phyloP scores from a whole-genome alignment of 208 protist species.

The Leishmania amazonensis region DNA sequence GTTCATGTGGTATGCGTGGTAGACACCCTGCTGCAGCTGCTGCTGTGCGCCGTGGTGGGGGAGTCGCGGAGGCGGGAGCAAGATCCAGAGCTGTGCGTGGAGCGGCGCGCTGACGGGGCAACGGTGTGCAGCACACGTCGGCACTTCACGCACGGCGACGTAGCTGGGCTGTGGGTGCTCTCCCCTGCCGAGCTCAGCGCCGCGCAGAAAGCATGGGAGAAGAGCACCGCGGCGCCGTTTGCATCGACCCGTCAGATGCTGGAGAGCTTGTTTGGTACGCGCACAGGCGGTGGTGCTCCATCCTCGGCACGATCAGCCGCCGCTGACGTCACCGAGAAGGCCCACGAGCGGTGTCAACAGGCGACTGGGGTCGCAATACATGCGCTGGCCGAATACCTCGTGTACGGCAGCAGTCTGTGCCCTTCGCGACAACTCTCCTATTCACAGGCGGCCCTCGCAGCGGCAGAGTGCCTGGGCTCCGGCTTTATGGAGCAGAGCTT shows the following conservation, averaged over 20 bases:
- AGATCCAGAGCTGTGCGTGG: conserved; percentile 51
- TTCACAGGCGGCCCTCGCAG: conserved; percentile 10
- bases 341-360: conserved; percentile 7
- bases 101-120: conserved; percentile 15
- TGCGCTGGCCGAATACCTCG: conserved; percentile 45
- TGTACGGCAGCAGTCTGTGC: conserved; percentile 58
- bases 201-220: conserved; percentile 21
- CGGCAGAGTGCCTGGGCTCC: neutral
- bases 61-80: conserved; percentile 46
- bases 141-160: conserved; percentile 57
- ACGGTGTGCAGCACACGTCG: conserved; percentile 29
- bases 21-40: conserved; percentile 19
- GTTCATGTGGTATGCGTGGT: conserved; percentile 38
- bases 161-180: conserved; percentile 44
- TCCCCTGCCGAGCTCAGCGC: conserved; percentile 1
- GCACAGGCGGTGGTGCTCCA: neutral
- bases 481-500: conserved; percentile 3
- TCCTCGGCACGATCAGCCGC: neutral
- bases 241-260: conserved; percentile 4
- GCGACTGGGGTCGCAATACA: conserved; percentile 33
- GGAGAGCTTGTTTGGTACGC: conserved; percentile 17
- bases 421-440: conserved; percentile 60
- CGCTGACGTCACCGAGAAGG: neutral
- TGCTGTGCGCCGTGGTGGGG: conserved; percentile 52
- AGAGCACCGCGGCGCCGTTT: neutral